Conservation (phyloP, 805 yeast genomes). For the Candida golubevii region DNA sequence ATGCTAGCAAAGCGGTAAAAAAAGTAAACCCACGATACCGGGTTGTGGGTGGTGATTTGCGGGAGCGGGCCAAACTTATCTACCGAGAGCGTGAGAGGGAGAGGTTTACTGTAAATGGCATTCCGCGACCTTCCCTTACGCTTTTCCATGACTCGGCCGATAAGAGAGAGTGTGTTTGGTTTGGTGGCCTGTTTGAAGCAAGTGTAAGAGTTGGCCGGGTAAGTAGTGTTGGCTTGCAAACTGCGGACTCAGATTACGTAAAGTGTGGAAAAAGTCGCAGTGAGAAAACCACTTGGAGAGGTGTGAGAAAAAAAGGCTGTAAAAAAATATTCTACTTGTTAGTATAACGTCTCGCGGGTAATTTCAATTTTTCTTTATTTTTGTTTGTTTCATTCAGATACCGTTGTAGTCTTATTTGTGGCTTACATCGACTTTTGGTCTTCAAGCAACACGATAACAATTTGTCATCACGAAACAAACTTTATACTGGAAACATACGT, state of each 20-base stretch:
- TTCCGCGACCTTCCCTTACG: constrained; percentile 28
- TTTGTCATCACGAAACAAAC: constrained; percentile 21
- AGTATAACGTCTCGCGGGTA: background rate
- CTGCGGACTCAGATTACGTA: too few relatives aligned
- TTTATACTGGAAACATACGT: constrained; percentile 12
- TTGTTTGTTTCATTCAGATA: constrained; percentile 58
- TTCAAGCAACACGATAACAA: constrained; percentile 25
- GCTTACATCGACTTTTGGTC: constrained; percentile 47
- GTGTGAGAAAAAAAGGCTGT: background rate
- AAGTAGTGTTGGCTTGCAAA: too few relatives aligned
- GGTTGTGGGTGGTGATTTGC: constrained; percentile 56
- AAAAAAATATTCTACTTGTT: background rate
- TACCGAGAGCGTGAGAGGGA: constrained; percentile 49
- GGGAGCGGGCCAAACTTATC: constrained; percentile 45
- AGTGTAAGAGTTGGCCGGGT: too few relatives aligned
- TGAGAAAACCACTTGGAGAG: background rate
- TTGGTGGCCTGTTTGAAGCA: too few relatives aligned
- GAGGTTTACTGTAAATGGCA: constrained; percentile 41
- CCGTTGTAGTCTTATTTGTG: constrained; percentile 94
- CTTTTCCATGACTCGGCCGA: constrained; percentile 24
- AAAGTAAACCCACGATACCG: constrained; percentile 57
- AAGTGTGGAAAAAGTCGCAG: too few relatives aligned
- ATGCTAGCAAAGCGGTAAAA: constrained; percentile 28
- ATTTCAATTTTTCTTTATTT: too few relatives aligned
- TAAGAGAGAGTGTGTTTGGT: too few relatives aligned